Evolutionary conservation across 1,284 basidiomycete species (phyloP), one percentile per base, ranked within the genome.

Genomic region (Sporisorium scitamineum): DNA sequence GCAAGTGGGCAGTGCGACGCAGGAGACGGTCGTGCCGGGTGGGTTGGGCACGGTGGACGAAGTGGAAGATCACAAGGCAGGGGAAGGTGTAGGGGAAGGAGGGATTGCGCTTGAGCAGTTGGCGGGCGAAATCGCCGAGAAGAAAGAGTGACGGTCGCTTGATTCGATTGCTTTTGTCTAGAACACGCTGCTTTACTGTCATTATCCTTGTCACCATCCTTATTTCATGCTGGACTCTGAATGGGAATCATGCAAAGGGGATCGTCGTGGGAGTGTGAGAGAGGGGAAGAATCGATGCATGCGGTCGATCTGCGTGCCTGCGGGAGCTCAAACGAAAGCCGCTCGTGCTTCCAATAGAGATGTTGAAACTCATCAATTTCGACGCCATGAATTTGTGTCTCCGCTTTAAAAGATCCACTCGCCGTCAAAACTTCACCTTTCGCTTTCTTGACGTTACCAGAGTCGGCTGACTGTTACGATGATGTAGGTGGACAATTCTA

Each of bases 121-220:
- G 39, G 61, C 61, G 18, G 34, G 27, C 6, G 42, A 64, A 14
- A 47, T 64, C 18, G 26, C 52, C 5, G 52, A 55, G 31, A 54
- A 47, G 37, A 18, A 24, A 2, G 24, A 27, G 34, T 18, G 31
- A n/a, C 6, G 20, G 14, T 20, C 20, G 48, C 18, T 51, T n/a
- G 5, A 5, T 27, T 20, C 20, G n/a, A 42, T 22, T n/a, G n/a
- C n/a, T 13, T 34, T 13, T 34, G 34, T 34, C 7, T 34, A 14
- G n/a, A n/a, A n/a, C n/a, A 34, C 34, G 14, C 34, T 34, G 14
- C n/a, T n/a, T n/a, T n/a, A 42, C 39, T n/a, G n/a, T 42, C 39
- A 42, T n/a, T n/a, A 16, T 16, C 8, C 8, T 20, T n/a, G n/a
- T 42, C 39, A 20, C 8, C 37, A n/a, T 39, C 16, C 3, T 16